Evolutionary conservation across 306 rosid species (phyloP).

Genomic region (Prinsepia uniflora): DNA sequence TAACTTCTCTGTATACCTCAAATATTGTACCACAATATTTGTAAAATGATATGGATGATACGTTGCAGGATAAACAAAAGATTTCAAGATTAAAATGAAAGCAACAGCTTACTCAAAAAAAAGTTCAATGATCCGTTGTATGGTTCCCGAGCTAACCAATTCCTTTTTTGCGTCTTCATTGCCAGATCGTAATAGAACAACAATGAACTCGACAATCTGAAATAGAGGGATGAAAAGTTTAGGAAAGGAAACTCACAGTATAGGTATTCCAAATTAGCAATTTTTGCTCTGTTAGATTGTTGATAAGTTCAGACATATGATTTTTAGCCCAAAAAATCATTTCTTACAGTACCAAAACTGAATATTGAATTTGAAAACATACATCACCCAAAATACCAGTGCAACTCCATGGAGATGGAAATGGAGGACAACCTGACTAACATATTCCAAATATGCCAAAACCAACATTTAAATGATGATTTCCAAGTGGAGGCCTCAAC

Average conservation of each 20-base stretch:
- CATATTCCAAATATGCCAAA: background rate
- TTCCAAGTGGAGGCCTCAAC: slow-evolving; percentile 96
- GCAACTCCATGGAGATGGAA: background rate
- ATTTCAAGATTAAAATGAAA: background rate
- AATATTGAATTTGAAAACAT: background rate
- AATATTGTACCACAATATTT: too few relatives aligned
- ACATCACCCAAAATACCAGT: background rate
- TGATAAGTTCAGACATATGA: background rate
- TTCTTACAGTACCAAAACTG: background rate
- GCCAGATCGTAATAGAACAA: slow-evolving; percentile 75
- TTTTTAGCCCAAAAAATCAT: background rate
- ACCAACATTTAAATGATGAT: slow-evolving; percentile 88
- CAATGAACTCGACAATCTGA: slow-evolving; percentile 93
- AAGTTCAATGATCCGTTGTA: slow-evolving; percentile 77
- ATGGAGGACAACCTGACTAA: background rate
- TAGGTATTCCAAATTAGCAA: background rate
- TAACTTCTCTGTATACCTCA: too few relatives aligned
- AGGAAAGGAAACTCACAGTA: slow-evolving; percentile 12
- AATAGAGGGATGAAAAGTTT: slow-evolving; percentile 23
- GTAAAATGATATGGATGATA: too few relatives aligned
- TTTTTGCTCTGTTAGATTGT: background rate
- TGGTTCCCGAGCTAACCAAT: slow-evolving; percentile 84
- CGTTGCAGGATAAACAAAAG: too few relatives aligned
- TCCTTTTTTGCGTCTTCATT: slow-evolving; percentile 79
- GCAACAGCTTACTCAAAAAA: slow-evolving; percentile 78